A percentile compares a stretch with the other conserved stretches of the same genome.
Evolutionary conservation across 345 rosid genomes (phyloP).

Genomic region (Camelina hispida): DNA sequence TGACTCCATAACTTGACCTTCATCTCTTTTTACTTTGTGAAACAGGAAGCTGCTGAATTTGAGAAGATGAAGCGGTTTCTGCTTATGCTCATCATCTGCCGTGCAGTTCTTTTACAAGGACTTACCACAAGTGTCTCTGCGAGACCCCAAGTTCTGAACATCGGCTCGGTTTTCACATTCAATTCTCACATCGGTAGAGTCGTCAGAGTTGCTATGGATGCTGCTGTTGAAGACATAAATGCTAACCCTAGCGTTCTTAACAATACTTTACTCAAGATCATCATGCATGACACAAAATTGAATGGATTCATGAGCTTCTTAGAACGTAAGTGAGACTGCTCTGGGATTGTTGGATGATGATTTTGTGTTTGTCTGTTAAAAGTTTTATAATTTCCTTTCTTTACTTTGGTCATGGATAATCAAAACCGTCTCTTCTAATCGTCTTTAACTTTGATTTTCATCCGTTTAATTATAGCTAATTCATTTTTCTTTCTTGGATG

Average conservation of each 20-base stretch:
- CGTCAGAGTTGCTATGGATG: slow-evolving; percentile 67
- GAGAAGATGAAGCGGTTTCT: slow-evolving; percentile 46
- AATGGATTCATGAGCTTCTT: slow-evolving; percentile 66
- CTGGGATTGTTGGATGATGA: slow-evolving; percentile 7
- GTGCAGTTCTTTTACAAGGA: slow-evolving; percentile 36
- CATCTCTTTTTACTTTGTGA: neutral
- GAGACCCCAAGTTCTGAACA: slow-evolving; percentile 58
- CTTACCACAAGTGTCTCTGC: slow-evolving; percentile 35
- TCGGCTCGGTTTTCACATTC: slow-evolving; percentile 70
- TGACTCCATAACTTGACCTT: slow-evolving; percentile 4
- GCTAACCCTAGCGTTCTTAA: slow-evolving; percentile 64
- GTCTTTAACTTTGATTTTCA: neutral
- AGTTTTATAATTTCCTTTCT: neutral
- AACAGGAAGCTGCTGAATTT: slow-evolving; percentile 27
- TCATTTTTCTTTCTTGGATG: neutral
- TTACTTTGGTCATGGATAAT: slow-evolving; percentile 3
- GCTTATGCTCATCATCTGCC: slow-evolving; percentile 41
- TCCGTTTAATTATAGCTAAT: slow-evolving; percentile 4
- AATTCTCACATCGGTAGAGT: slow-evolving; percentile 62
- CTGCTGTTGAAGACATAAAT: slow-evolving; percentile 75
- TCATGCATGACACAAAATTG: slow-evolving; percentile 61
- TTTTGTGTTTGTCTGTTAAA: neutral
- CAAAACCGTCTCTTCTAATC: neutral
- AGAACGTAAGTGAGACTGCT: slow-evolving; percentile 51
- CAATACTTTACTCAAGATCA: slow-evolving; percentile 53